phyloP scores from a whole-genome alignment of 192 early-diverging fungal genomes.

The Phycomyces nitens region DNA sequence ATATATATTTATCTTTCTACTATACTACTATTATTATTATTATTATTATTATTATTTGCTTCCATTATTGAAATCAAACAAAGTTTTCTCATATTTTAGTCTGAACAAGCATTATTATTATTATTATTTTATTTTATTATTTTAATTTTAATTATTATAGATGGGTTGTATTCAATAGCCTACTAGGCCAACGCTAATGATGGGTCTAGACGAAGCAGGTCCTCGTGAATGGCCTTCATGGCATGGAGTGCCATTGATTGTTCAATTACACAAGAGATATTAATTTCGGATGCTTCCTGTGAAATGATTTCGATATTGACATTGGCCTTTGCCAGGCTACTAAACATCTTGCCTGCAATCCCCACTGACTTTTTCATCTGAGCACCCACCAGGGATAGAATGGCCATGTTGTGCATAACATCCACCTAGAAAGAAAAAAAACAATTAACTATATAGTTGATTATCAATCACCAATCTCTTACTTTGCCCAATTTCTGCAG shows the following conservation, averaged over 20 bases:
- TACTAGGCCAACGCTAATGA: not conserved
- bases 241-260: conserved; percentile 58
- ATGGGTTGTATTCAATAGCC: too few species aligned
- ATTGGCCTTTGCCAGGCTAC: conserved; percentile 66
- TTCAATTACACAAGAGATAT: conserved; percentile 87
- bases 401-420: conserved; percentile 69
- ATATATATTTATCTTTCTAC: conserved; percentile 3
- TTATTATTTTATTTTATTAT: too few species aligned
- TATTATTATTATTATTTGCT: too few species aligned
- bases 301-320: conserved; percentile 96
- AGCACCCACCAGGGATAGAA: conserved; percentile 84
- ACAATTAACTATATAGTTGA: too few species aligned
- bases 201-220: conserved; percentile 35
- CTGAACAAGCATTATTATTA: too few species aligned
- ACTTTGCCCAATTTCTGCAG: conserved; percentile 70
- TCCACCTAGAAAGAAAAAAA: conserved; percentile 29
- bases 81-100: too few species aligned
- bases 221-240: conserved; percentile 78
- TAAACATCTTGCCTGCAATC: conserved; percentile 81
- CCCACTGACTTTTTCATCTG: conserved; percentile 91
- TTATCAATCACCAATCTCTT: too few species aligned
- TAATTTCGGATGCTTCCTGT: conserved; percentile 91
- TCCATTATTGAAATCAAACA: too few species aligned
- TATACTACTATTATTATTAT: too few species aligned
- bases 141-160: too few species aligned